Percentiles rank a stretch among this genome's conserved stretches.
These are phyloP conservation scores for Teunomyces stri DNA, from an alignment of 805 yeast genomes.

Conservation along the genomic window DNA sequence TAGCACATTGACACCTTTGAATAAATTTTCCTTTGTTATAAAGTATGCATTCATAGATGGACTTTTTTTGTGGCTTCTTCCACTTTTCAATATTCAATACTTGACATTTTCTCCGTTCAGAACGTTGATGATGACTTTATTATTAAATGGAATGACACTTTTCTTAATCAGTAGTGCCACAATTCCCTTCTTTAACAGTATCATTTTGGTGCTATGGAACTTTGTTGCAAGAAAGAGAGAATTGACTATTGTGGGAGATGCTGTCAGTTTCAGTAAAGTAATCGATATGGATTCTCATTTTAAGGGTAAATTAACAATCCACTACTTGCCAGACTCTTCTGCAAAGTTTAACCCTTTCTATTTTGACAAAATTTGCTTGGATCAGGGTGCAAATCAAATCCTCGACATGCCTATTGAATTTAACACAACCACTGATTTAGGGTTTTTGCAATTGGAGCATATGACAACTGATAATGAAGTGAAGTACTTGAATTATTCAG, in stretches of 20 bases:
- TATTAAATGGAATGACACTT: constrained; percentile 50
- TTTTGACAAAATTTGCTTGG: constrained; percentile 59
- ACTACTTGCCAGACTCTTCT: constrained; percentile 87
- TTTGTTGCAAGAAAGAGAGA: constrained; percentile 41
- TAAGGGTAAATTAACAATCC: constrained; percentile 81
- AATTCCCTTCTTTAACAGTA: constrained; percentile 41
- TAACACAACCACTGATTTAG: constrained; percentile 75
- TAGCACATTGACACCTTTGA: constrained; percentile 40
- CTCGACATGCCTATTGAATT: constrained; percentile 67
- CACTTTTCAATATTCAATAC: constrained; percentile 73
- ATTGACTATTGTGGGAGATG: constrained; percentile 51
- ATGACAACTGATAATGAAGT: constrained; percentile 53
- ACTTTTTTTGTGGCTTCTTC: constrained; percentile 63
- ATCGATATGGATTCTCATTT: constrained; percentile 61
- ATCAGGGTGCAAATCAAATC: constrained; percentile 25
- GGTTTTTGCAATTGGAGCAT: constrained; percentile 61
- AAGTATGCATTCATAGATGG: constrained; percentile 78
- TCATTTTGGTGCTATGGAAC: constrained; percentile 44
- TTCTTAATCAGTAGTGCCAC: constrained; percentile 51
- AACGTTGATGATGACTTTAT: constrained; percentile 47
- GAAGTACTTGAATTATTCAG: constrained; percentile 51
- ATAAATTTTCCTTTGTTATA: constrained; percentile 55
- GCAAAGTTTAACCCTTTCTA: constrained; percentile 78
- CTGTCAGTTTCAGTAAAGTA: constrained; percentile 35
- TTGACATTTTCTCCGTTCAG: constrained; percentile 61